Base-by-base conservation (phyloP, 2,329 filamentous ascomycete species). In the Huntiella bhutanensis region DNA sequence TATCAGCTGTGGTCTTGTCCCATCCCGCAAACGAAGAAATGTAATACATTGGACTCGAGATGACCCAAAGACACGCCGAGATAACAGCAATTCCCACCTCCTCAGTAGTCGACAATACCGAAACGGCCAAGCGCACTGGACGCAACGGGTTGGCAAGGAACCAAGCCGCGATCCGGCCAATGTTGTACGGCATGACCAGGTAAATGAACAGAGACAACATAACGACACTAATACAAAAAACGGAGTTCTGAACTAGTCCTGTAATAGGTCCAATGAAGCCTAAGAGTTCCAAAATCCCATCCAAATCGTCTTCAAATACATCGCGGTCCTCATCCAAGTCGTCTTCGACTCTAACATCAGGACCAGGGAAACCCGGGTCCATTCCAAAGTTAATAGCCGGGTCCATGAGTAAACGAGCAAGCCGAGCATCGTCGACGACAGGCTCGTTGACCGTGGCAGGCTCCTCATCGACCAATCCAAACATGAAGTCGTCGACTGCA, bases 251-350 rank as follows among this genome's bases (percentile, higher is more conserved):
- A 53, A 96, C 77, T 4, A 98, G 71, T 2, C 85, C 86, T 11
- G 81, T 80, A 3, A 98, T 69, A 0, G 91, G 91, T 0, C 91
- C 91, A 56, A 92, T 84, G 82, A 98, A 92, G 34, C 91, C 91
- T 49, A 98, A 81, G 12, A 98, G 73, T 59, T 98, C 91, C 67
- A 98, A 77, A 45, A 98, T 83, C 0, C 91, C 91, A 58, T 98
- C 91, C 12, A 98, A 76, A 57, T 98, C 91, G 7, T 82, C 82
- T 53, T 95, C 82, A 17, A 48, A 48, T 6, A 36, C 40, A 38
- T 87, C 82, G 37, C 43, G 35, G 38, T 19, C 38, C 38, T 40
- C 38, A 6, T 40, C 38, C 12, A 19, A 22, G 38, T 40, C 22
- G 4, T 40, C 22, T 11, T 40, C 38, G 10, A 22, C 38, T 38